A percentile compares a stretch with the other conserved stretches of the same genome.
Evolutionary conservation across 805 yeast genomes (phyloP).

Genomic region (Debaryomyces maramus): DNA sequence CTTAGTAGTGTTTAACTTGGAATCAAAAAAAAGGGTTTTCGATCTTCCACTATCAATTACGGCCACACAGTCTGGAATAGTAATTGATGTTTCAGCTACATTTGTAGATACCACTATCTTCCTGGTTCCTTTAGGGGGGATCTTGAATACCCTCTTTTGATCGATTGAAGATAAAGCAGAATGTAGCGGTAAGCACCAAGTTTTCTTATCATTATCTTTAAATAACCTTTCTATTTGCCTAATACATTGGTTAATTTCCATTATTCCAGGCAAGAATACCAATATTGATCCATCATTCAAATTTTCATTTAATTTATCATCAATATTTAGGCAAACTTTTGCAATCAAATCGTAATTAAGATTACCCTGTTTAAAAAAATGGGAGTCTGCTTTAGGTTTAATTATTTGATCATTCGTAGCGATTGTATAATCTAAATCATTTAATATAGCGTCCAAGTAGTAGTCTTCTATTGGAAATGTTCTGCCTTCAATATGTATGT

Average conservation of each 20-base stretch:
- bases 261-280: constrained; percentile 86
- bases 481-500: constrained; percentile 85
- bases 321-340: constrained; percentile 52
- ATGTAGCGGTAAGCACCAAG: constrained; percentile 70
- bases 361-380: constrained; percentile 62
- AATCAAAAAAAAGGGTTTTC: constrained; percentile 72
- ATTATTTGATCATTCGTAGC: constrained; percentile 42
- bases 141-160: constrained; percentile 71
- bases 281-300: constrained; percentile 69
- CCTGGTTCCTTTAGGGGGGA: constrained; percentile 53
- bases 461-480: constrained; percentile 86
- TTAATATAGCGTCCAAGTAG: constrained; percentile 68
- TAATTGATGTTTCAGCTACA: constrained; percentile 95
- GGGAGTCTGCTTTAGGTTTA: constrained; percentile 63
- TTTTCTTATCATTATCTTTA: constrained; percentile 16
- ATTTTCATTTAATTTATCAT: constrained; percentile 45
- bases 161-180: constrained; percentile 83
- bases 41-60: constrained; percentile 88
- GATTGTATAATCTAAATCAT: constrained; percentile 56
- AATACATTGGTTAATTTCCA: constrained; percentile 74
- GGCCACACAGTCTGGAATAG: constrained; percentile 92
- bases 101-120: constrained; percentile 89
- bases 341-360: constrained; percentile 75
- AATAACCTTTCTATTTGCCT: constrained; percentile 28
- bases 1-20: constrained; percentile 64